These are phyloP conservation scores for Passalora sequoiae DNA, from an alignment of 2,329 filamentous ascomycete species.

Conservation along the genomic window DNA sequence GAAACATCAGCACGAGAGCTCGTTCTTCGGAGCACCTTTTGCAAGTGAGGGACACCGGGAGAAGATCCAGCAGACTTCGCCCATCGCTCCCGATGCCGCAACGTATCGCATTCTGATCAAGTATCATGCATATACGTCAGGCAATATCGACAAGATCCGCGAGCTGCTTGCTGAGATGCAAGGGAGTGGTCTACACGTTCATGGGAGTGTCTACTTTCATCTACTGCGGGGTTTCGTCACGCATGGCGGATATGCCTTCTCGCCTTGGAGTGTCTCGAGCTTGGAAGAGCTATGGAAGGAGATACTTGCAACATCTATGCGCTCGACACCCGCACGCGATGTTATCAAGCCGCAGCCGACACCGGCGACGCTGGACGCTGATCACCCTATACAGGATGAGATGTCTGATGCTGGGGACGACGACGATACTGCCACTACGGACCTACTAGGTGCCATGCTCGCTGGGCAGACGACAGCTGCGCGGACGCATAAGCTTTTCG, in stretches of 20 bases:
- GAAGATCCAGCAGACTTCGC: slow-evolving; percentile 59
- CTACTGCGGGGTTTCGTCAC: slow-evolving; percentile 76
- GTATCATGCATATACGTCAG: slow-evolving; percentile 63
- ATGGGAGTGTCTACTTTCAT: slow-evolving; percentile 71
- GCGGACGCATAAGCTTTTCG: too few species aligned
- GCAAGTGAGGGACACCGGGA: slow-evolving; percentile 31
- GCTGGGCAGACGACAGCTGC: background rate
- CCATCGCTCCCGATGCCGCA: slow-evolving; percentile 66
- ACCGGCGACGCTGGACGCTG: background rate
- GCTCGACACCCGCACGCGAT: background rate
- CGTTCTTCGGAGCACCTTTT: slow-evolving; percentile 34
- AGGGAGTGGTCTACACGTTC: slow-evolving; percentile 59
- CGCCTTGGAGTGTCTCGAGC: slow-evolving; percentile 66
- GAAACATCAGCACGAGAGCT: slow-evolving; percentile 44
- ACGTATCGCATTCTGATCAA: slow-evolving; percentile 78
- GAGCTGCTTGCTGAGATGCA: slow-evolving; percentile 77
- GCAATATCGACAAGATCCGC: slow-evolving; percentile 66
- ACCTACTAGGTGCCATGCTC: slow-evolving; percentile 18
- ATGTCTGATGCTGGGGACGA: too few species aligned
- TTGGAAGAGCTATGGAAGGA: slow-evolving; percentile 64
- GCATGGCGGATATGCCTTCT: slow-evolving; percentile 62
- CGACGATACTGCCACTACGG: slow-evolving; percentile 2
- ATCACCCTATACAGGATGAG: background rate
- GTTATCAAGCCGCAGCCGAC: background rate
- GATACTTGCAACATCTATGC: slow-evolving; percentile 46